Base-by-base conservation (phyloP, 108 stramenopile genomes). In the Asterionellopsis glacialis region DNA sequence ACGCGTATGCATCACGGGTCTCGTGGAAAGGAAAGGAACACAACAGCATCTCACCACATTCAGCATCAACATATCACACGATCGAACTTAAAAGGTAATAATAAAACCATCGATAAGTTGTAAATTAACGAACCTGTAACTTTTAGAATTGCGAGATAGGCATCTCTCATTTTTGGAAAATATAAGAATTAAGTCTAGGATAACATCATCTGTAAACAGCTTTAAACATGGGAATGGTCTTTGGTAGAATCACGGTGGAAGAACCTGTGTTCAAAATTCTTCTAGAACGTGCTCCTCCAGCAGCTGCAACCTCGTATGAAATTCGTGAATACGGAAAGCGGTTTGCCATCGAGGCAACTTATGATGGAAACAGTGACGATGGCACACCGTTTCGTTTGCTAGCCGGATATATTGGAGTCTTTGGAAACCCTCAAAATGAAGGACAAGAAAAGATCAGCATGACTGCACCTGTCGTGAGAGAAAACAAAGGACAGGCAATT, bases 401-500 rank as follows among this genome's bases (percentile, higher is more conserved):
- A 43, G 90, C 94, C 0, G 56, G 65, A 41, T 95, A 92, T 68
- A 95, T 95, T 64, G 94, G 90, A 14, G 94, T 91, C 15, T 86
- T 88, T 68, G 83, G 88, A 7, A 63, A 55, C 10, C 81, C 90
- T 0, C 61, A 90, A 51, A 94, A 94, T 63, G 74, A 85, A 66
- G 76, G 70, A 38, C 22, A 47, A 18, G 59, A 70, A 57, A 51
- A 75, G 1, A 91, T 94, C 16, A 67, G 72, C 28, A 91, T 91
- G 93, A 94, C 93, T 11, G 86, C 93, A 38, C 93, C 93, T 0
- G 90, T 94, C 3, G 77, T 84, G 10, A 82, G 72, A 70, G 55
- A 72, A 26, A 50, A 21, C n/a, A 45, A 43, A 15, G 62, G 65
- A 11, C 57, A 51, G 9, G 44, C 59, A 9, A 87, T 87, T 41